Percentiles rank a stretch among this genome's conserved stretches.
Evolutionary conservation across 495 filamentous ascomycete species (phyloP).

Genomic region (Elaphomyces granulatus): DNA sequence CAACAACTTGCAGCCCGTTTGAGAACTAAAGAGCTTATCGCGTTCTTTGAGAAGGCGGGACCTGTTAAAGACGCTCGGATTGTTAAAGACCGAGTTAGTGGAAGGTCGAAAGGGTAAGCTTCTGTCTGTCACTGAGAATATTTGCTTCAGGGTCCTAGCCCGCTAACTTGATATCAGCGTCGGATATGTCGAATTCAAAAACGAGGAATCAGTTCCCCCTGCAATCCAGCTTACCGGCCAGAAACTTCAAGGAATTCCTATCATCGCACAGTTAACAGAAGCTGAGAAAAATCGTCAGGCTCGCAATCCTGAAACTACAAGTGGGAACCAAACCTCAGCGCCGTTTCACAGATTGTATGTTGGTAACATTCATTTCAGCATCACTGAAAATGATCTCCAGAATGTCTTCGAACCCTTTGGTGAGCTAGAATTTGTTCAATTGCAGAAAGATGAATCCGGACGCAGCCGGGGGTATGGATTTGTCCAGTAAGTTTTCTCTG

Average conservation of each 20-base stretch:
- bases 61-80: conserved; percentile 97
- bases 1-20: conserved; percentile 92
- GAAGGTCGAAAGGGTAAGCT: conserved; percentile 90
- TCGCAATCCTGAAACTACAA: conserved; percentile 59
- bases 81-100: conserved; percentile 95
- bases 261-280: conserved; percentile 96
- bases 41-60: conserved; percentile 93
- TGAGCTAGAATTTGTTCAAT: conserved; percentile 90
- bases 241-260: conserved; percentile 94
- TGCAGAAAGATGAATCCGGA: conserved; percentile 87
- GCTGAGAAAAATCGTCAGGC: conserved; percentile 99
- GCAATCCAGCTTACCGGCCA: conserved; percentile 98
- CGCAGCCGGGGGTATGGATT: conserved; percentile 95
- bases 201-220: conserved; percentile 81
- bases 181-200: conserved; percentile 98
- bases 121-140: conserved; percentile 1
- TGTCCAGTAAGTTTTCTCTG: conserved; percentile 67
- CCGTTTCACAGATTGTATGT: conserved; percentile 99
- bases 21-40: conserved; percentile 80
- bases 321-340: conserved; percentile 53
- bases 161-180: conserved; percentile 49
- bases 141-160: background rate
- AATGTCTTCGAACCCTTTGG: conserved; percentile 98
- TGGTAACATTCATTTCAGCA: conserved; percentile 99
- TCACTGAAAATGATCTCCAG: conserved; percentile 91